Conservation (phyloP, 1,284 basidiomycete genomes). For the Cutaneotrichosporon spelunceum region DNA sequence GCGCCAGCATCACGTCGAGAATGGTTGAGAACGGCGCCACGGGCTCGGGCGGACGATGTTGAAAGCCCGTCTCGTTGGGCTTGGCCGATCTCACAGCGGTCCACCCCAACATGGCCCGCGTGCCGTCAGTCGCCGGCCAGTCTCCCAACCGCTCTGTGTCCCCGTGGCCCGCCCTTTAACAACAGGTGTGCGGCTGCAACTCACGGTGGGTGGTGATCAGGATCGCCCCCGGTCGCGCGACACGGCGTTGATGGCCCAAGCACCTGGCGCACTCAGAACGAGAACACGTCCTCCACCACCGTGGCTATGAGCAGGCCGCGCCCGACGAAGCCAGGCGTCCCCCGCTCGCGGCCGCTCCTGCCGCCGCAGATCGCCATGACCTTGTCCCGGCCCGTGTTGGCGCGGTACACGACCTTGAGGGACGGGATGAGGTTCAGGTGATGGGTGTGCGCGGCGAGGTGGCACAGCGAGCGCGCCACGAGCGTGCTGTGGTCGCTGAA, state of each 20-base stretch:
- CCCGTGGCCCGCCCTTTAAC: too few species aligned
- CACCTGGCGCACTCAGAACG: slow-evolving; percentile 56
- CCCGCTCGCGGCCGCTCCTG: slow-evolving; percentile 55
- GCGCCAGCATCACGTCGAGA: slow-evolving; percentile 47
- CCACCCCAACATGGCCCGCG: slow-evolving; percentile 50
- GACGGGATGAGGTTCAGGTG: slow-evolving; percentile 48
- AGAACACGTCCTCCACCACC: slow-evolving; percentile 56
- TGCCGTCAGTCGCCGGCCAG: background rate
- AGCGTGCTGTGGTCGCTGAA: slow-evolving; percentile 52
- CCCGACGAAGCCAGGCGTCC: slow-evolving; percentile 50
- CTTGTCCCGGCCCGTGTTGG: slow-evolving; percentile 48
- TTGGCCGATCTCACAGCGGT: slow-evolving; percentile 54
- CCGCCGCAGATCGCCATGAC: slow-evolving; percentile 55
- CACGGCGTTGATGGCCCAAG: slow-evolving; percentile 53
- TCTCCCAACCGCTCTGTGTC: too few species aligned
- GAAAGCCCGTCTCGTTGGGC: slow-evolving; percentile 55
- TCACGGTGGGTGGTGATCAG: slow-evolving; percentile 54
- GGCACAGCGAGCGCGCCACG: slow-evolving; percentile 47
- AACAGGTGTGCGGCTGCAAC: too few species aligned
- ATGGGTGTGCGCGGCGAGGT: slow-evolving; percentile 49
- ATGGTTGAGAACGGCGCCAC: slow-evolving; percentile 42
- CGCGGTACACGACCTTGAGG: slow-evolving; percentile 50
- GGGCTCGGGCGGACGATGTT: slow-evolving; percentile 39
- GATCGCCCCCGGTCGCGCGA: slow-evolving; percentile 50
- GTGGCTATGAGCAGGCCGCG: slow-evolving; percentile 52